Base-by-base conservation (phyloP, 352 stramenopile genomes). In the Albugo laibachii region DNA sequence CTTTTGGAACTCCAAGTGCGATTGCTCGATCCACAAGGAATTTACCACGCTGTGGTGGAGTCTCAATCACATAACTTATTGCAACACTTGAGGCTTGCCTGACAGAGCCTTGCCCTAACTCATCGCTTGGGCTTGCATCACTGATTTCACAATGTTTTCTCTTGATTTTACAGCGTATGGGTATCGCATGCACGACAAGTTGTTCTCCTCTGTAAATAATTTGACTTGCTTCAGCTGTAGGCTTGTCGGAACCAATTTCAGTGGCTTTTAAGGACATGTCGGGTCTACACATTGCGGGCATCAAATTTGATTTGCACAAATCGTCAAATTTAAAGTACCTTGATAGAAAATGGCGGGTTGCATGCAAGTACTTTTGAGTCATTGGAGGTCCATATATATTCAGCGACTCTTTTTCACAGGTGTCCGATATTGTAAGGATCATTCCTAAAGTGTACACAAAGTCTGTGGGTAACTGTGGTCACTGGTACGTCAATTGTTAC, bases 381-480 rank as follows among this genome's bases (percentile, higher is more conserved):
- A 64, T 71, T 0, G 55, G 53, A 0, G 83, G 83, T 11, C 83
- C 83, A 45, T 85, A 62, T 8, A 93, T 54, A 21, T 66, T 65
- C 19, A 95, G 36, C 10, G 57, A 64, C 13, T 71, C 54, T 47
- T 93, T 94, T 8, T 74, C 78, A 31, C 24, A 31, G 16, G 73
- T 80, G 62, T 95, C 83, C 3, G 80, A 86, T 27, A 95, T 63
- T 5, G 83, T 95, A 18, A 95, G 61, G 15, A 93, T 58, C 69
- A 95, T 84, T n/a, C 70, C 65, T 58, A 10, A 10, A 36, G 42
- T 13, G 34, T 13, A 47, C 39, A n/a, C n/a, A n/a, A 47, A 14
- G n/a, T 36, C 3, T 36, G 47, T 42, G 20, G 2, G 43, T 20
- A 3, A 41, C 3, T 41, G 43, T 34, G 18, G 16, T 34, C 19